These are phyloP conservation scores for Phylloporus rhodoxanthus DNA, from an alignment of 768 basidiomycete genomes.

Conservation along the genomic window DNA sequence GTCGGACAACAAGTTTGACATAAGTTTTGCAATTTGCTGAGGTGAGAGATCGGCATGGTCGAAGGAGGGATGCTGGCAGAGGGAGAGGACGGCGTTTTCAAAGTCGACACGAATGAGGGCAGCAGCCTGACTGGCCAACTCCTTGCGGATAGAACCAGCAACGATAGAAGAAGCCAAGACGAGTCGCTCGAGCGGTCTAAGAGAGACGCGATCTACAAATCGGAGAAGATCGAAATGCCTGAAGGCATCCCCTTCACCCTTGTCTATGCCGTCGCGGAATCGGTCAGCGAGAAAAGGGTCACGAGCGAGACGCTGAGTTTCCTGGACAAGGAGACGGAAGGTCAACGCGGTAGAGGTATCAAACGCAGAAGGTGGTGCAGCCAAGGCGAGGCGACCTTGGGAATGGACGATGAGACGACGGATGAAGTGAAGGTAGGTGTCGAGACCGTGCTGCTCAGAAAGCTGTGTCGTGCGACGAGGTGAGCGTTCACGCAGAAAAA, in stretches of 20 bases:
- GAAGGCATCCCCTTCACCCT: slow-evolving; percentile 79
- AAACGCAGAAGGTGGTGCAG: slow-evolving; percentile 55
- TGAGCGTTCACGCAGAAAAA: slow-evolving; percentile 8
- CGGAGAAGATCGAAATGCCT: slow-evolving; percentile 77
- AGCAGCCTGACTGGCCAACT: slow-evolving; percentile 55
- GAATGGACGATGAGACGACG: slow-evolving; percentile 91
- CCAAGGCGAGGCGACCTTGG: slow-evolving; percentile 59
- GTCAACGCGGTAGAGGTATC: slow-evolving; percentile 75
- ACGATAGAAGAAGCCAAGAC: slow-evolving; percentile 72
- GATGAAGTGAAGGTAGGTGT: slow-evolving; percentile 97
- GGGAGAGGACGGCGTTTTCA: slow-evolving; percentile 66
- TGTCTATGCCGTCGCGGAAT: slow-evolving; percentile 86
- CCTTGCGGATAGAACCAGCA: slow-evolving; percentile 52
- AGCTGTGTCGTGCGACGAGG: slow-evolving; percentile 48
- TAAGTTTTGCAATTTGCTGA: slow-evolving; percentile 68
- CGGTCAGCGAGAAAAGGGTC: slow-evolving; percentile 88
- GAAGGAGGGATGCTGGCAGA: slow-evolving; percentile 76
- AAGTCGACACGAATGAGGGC: slow-evolving; percentile 71
- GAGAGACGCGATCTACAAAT: slow-evolving; percentile 76
- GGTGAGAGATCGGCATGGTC: slow-evolving; percentile 76
- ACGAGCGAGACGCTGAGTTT: slow-evolving; percentile 81
- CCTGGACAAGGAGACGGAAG: slow-evolving; percentile 81
- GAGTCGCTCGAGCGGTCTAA: slow-evolving; percentile 73
- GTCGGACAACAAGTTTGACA: slow-evolving; percentile 75
- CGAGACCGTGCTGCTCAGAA: slow-evolving; percentile 93